Evolutionary conservation across 129 eudicot species (phyloP), one percentile per base, ranked within the genome.

Genomic region (Centella asiatica): DNA sequence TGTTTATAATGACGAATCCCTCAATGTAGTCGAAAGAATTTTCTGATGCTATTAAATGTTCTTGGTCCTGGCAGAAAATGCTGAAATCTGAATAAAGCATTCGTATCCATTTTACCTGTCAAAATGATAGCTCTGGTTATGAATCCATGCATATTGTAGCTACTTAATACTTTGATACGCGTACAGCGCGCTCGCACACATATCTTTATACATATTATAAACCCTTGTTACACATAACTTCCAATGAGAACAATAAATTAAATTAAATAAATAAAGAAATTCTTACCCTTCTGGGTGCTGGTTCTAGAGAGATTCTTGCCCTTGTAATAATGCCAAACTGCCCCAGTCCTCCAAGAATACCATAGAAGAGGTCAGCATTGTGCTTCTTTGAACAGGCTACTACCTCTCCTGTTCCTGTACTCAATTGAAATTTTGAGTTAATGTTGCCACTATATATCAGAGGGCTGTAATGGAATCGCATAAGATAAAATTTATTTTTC

Each of bases 281-380:
- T 64, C 60, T 65, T 80, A 85, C 99, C 99, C 62, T 80, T 52
- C 55, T 74, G 0, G 96, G 96, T 61, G 95, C 96, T 29, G 90
- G 90, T 73, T 84, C 95, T 6, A 87, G 83, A 27, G 86, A 79
- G 61, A 92, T 87, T 54, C 79, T 80, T 6, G 99, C 99, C 62
- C 79, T 71, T 17, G 96, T 92, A 61, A 93, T 93, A 63, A 93
- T 73, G 48, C 99, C 99, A 48, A 93, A 93, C 72, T 93, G 99
- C 58, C 99, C 99, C 27, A 93, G 77, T 63, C 99, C 99, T 66
- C 99, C 99, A 53, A 93, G 99, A 66, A 82, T 92, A 49, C 92
- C 88, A 81, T 87, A 67, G 68, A 84, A 93, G 32, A 93, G 88
- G 50, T 93, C 99, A 15, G 88, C 71, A 68, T 93, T 93, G 55